phyloP scores from a whole-genome alignment of 2,329 filamentous ascomycete species.

The Talaromyces verruculosus region DNA sequence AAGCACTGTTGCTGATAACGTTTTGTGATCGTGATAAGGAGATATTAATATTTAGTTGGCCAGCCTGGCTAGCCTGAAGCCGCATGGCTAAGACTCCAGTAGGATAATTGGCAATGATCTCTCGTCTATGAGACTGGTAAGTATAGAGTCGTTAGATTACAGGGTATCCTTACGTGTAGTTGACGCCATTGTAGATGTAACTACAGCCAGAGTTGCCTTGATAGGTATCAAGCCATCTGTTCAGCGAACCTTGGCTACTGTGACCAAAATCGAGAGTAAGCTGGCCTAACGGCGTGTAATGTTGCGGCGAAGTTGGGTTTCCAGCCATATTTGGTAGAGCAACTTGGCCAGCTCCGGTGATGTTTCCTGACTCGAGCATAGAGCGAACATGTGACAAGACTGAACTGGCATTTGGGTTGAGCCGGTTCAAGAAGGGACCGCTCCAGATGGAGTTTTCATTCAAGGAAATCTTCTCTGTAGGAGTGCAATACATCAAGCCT shows the following conservation, averaged over 20 bases:
- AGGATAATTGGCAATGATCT: neutral
- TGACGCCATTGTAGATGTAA: conserved; percentile 2
- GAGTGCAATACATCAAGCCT: conserved; percentile 24
- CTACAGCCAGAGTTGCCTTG: neutral
- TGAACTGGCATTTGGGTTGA: conserved; percentile 17
- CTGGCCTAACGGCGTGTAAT: neutral
- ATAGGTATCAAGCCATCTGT: conserved; percentile 4
- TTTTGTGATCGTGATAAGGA: neutral
- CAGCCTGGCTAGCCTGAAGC: neutral
- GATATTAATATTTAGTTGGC: neutral
- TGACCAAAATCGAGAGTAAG: neutral
- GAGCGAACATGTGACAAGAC: neutral
- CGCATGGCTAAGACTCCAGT: neutral
- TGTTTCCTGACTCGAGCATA: neutral
- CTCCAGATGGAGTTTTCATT: conserved; percentile 29
- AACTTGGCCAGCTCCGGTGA: neutral
- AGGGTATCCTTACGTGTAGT: neutral
- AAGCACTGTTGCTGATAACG: neutral
- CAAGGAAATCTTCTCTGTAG: conserved; percentile 24
- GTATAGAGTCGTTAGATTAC: neutral
- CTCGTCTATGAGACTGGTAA: neutral
- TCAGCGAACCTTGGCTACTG: neutral
- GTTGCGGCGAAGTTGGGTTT: neutral
- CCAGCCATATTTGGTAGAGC: neutral
- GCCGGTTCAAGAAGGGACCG: conserved; percentile 24